Conservation (phyloP, 345 rosid species). For the Salix arbutifolia region DNA sequence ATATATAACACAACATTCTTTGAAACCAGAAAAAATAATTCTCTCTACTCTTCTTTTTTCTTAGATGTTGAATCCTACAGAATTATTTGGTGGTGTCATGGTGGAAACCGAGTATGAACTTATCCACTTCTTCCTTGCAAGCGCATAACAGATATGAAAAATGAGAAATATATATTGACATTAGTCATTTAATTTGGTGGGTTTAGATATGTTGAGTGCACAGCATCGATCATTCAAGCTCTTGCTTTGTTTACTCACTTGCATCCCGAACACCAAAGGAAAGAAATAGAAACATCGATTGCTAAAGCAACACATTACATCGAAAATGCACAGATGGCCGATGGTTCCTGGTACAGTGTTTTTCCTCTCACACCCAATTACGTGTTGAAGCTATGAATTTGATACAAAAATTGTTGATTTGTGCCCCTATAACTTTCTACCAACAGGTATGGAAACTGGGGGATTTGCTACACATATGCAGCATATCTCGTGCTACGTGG, state of each 20-base stretch:
- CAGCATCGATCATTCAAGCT: background rate
- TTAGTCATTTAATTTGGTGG: background rate
- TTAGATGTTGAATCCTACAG: slow-evolving; percentile 15
- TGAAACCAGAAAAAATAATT: no score
- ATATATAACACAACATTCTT: no score
- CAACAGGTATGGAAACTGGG: slow-evolving; percentile 25
- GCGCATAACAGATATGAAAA: no score
- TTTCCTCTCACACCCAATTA: no score
- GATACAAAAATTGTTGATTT: no score
- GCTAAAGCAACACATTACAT: slow-evolving; percentile 6
- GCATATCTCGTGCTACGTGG: slow-evolving; percentile 6
- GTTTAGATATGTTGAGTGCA: slow-evolving; percentile 12
- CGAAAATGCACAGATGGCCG: slow-evolving; percentile 5
- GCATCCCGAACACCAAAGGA: background rate
- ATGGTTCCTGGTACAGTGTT: slow-evolving; percentile 16
- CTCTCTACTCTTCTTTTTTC: background rate
- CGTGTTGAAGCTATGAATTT: background rate
- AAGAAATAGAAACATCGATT: slow-evolving; percentile 2
- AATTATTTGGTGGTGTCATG: slow-evolving; percentile 2
- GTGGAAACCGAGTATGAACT: slow-evolving; percentile 12
- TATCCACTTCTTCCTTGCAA: background rate
- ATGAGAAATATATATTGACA: background rate
- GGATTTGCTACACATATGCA: slow-evolving; percentile 15
- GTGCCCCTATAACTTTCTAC: no score
- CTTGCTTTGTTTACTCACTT: background rate